phyloP scores from a whole-genome alignment of 805 yeast species.

The Candida anglica region DNA sequence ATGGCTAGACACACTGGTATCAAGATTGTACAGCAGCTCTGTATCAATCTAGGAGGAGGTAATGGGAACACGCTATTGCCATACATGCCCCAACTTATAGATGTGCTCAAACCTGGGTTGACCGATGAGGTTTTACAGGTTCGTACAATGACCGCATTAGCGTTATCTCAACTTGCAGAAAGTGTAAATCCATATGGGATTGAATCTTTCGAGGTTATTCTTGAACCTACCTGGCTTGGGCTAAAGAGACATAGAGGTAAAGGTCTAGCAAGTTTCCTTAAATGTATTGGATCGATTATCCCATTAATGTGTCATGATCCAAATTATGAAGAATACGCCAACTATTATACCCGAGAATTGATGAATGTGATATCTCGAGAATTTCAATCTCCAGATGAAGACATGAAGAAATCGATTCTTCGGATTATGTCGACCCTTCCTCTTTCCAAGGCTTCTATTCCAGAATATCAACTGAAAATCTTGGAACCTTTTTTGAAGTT shows the following conservation, averaged over 20 bases:
- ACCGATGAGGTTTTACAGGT: constrained; percentile 67
- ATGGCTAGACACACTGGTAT: constrained; percentile 81
- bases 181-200: constrained; percentile 85
- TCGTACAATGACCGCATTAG: constrained; percentile 64
- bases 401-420: constrained; percentile 73
- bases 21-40: constrained; percentile 71
- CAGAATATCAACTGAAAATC: constrained; percentile 46
- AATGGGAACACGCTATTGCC: constrained; percentile 57
- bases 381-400: constrained; percentile 80
- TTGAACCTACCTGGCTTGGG: constrained; percentile 82
- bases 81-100: constrained; percentile 60
- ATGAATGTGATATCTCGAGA: constrained; percentile 66
- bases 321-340: constrained; percentile 62
- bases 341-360: constrained; percentile 72
- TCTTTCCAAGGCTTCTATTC: constrained; percentile 53
- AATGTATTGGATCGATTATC: constrained; percentile 72
- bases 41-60: constrained; percentile 64
- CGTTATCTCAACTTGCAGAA: constrained; percentile 74
- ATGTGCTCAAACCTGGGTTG: constrained; percentile 54
- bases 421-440: constrained; percentile 66
- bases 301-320: constrained; percentile 70
- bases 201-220: constrained; percentile 70
- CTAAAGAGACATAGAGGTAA: constrained; percentile 74
- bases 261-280: constrained; percentile 68
- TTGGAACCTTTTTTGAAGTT: constrained; percentile 58